Percentiles rank a stretch among this genome's conserved stretches.
Evolutionary conservation across 2,329 filamentous ascomycete genomes (phyloP).

Genomic region (Aspergillus luchuensis): DNA sequence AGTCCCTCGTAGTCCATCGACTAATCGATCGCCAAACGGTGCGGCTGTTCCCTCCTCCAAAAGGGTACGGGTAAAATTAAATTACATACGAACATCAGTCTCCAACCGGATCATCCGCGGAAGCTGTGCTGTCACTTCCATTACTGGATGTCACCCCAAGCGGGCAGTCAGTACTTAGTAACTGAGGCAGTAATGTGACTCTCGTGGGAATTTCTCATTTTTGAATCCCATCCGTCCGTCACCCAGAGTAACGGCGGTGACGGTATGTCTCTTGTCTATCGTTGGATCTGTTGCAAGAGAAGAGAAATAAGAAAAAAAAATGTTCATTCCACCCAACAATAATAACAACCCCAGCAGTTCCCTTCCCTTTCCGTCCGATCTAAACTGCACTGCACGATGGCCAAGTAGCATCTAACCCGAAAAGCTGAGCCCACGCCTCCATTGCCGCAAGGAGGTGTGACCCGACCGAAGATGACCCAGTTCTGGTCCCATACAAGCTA

Average conservation of each 20-base stretch:
- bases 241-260: constrained; percentile 1
- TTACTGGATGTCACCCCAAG: background rate
- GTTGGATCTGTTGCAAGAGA: too few species aligned
- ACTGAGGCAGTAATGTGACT: background rate
- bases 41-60: background rate
- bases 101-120: background rate
- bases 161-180: too few species aligned
- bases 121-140: background rate
- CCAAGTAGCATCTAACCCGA: background rate
- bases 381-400: background rate
- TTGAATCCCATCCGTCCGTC: background rate
- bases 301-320: too few species aligned
- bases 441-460: background rate
- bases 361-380: constrained; percentile 3
- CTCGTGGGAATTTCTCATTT: background rate
- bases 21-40: background rate
- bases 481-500: background rate
- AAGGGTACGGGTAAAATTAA: background rate
- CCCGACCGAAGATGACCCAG: background rate
- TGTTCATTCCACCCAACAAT: too few species aligned
- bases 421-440: background rate
- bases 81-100: background rate
- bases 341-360: background rate
- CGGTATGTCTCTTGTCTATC: background rate
- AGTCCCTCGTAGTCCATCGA: background rate